Evolutionary conservation across 225 moss, liverwort and hornwort species (phyloP).

Genomic region (Takakia lepidozioides): DNA sequence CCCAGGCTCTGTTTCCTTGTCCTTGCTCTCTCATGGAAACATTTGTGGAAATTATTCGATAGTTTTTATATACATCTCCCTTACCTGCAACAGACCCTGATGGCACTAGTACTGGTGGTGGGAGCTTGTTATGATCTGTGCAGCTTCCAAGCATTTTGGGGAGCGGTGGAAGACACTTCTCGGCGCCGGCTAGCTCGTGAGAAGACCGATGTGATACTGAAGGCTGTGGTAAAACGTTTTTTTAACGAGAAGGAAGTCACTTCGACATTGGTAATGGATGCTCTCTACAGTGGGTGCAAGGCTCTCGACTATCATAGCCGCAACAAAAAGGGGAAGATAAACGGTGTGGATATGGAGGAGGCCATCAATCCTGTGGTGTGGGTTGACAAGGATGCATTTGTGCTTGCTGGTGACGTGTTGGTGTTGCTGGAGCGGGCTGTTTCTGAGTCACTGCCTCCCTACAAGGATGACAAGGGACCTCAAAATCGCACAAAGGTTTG

Average conservation of each 20-base stretch:
- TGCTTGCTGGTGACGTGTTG: constrained; percentile 93
- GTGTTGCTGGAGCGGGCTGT: constrained; percentile 84
- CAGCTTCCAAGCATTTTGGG: constrained; percentile 98
- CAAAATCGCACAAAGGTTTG: constrained; percentile 99
- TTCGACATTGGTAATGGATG: constrained; percentile 97
- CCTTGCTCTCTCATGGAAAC: too few species aligned
- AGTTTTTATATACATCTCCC: too few species aligned
- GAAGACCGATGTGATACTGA: constrained; percentile 94
- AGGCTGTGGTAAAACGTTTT: constrained; percentile 94
- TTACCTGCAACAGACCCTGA: too few species aligned
- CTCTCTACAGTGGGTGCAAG: constrained; percentile 98
- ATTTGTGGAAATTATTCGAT: too few species aligned
- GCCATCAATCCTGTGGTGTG: constrained; percentile 80
- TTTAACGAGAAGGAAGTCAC: constrained; percentile 99
- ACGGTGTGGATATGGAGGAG: constrained; percentile 92
- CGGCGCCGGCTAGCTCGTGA: constrained; percentile 87
- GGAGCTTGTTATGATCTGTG: constrained; percentile 4
- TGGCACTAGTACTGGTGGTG: too few species aligned
- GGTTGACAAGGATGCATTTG: constrained; percentile 99
- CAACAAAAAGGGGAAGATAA: constrained; percentile 94
- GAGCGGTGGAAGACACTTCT: constrained; percentile 76
- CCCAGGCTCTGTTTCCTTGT: too few species aligned
- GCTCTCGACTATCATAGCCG: constrained; percentile 93
- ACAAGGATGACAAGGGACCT: constrained; percentile 99
- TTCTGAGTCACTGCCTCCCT: constrained; percentile 83